A percentile compares a stretch with the other conserved stretches of the same genome.
These are phyloP conservation scores for Raddia distichophylla DNA, from an alignment of 176 grass and related monocot species.

Conservation along the genomic window DNA sequence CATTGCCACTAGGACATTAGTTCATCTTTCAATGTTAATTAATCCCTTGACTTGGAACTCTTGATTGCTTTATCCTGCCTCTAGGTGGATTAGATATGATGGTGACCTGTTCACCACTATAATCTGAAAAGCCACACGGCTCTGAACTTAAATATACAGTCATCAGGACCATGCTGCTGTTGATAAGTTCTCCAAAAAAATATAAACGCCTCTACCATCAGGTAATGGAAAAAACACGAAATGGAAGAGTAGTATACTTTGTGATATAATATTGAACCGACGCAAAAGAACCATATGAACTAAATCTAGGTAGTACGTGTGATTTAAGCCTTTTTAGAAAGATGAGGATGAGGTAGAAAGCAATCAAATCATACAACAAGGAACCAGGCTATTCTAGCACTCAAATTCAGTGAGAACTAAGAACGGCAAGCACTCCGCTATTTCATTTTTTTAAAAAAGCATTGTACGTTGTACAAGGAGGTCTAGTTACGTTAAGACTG, in stretches of 20 bases:
- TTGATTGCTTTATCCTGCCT: not conserved
- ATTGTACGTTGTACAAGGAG: too few relatives aligned
- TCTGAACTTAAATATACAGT: not conserved
- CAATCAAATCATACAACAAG: too few relatives aligned
- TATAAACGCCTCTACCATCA: not conserved
- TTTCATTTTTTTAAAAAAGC: too few relatives aligned
- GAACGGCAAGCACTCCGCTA: too few relatives aligned
- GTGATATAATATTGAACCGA: not conserved
- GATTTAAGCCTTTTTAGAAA: too few relatives aligned
- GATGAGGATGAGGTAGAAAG: too few relatives aligned
- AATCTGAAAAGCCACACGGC: constrained; percentile 5
- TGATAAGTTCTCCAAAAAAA: too few relatives aligned
- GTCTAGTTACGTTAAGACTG: too few relatives aligned
- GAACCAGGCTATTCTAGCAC: too few relatives aligned
- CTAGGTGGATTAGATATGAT: constrained; percentile 1
- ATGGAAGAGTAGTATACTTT: not conserved
- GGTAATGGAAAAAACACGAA: not conserved
- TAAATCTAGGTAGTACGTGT: too few relatives aligned
- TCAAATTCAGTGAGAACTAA: too few relatives aligned
- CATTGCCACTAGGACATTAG: not conserved
- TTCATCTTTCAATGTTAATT: constrained; percentile 8
- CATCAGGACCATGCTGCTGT: too few relatives aligned
- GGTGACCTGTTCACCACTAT: not conserved
- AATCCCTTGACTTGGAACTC: not conserved
- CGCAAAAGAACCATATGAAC: not conserved